Percentiles rank a stretch among this genome's conserved stretches.
Conservation (phyloP, 2,329 filamentous ascomycete genomes). For the Amesomyces nigricolor region DNA sequence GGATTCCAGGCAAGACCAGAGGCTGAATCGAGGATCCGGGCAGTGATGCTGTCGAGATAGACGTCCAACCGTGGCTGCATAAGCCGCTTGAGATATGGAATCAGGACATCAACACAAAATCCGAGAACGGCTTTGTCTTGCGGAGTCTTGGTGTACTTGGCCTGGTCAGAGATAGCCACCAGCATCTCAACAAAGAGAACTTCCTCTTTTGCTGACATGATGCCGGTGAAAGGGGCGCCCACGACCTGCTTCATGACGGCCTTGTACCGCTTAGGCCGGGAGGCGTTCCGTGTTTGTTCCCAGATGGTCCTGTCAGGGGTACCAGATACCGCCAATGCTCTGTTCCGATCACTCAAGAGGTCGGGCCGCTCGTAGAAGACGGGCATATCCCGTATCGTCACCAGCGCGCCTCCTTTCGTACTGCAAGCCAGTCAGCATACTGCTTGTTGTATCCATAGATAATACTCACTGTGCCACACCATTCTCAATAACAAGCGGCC, state of each 20-base stretch:
- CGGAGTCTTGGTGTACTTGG: not conserved
- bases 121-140: not conserved
- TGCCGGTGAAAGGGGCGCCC: conserved; percentile 10
- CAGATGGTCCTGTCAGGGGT: conserved; percentile 6
- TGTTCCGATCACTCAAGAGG: not conserved
- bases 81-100: not conserved
- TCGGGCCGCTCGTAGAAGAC: not conserved
- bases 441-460: no score
- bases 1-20: conserved; percentile 5
- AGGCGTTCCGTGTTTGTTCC: not conserved
- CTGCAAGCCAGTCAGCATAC: not conserved
- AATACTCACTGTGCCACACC: not conserved
- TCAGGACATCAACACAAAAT: not conserved
- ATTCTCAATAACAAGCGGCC: conserved; percentile 3
- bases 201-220: conserved; percentile 4
- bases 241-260: conserved; percentile 19
- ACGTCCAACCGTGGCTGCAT: not conserved
- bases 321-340: conserved; percentile 4
- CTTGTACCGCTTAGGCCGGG: conserved; percentile 13
- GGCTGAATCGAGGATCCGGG: conserved; percentile 1
- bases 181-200: not conserved
- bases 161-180: not conserved
- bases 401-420: not conserved
- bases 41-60: conserved; percentile 6
- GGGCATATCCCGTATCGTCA: not conserved